Base-by-base conservation (phyloP, 2,329 filamentous ascomycete genomes). In the Dothidotthia symphoricarpi region DNA sequence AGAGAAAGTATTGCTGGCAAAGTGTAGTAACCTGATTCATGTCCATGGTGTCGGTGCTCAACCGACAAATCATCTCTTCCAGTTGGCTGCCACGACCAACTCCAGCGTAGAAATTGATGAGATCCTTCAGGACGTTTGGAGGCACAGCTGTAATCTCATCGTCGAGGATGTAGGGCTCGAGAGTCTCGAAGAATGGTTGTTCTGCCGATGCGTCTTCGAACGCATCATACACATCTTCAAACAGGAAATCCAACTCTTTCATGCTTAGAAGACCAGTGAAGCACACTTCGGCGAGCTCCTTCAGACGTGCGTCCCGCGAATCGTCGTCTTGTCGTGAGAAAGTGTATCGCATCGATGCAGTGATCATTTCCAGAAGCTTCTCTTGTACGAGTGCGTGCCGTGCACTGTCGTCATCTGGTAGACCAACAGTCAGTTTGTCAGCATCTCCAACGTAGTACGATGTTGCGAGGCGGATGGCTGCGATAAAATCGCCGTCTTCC, bases 401-500 rank as follows among this genome's bases (percentile, higher is more conserved):
- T 30, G 86, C 65, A 3, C 64, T 66, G 39, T 88, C 77, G 59
- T 96, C 87, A 61, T 96, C 90, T 0, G 94, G 91, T 8, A 98
- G 72, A 0, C 93, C 93, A 37, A 98, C 87, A 0, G 93, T 97
- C 34, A 97, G 77, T 65, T 93, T 96, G 64, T 96, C 88, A n/a
- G 88, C 81, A 57, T 89, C 83, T 16, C 93, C 93, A 6, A 82
- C 84, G 62, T 95, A 97, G 67, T 97, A 98, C 1, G 85, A 86
- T 1, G 89, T 95, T 8, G 91, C 94, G 41, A 98, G 75, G 49
- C 85, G 80, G 43, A 98, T 95, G 2, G 93, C 90, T 10, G 82
- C 86, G 48, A 98, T 86, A 59, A 95, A 95, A 66, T 97, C 89
- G n/a, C 93, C 93, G 39, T 89, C 81, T 63, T 97, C 90, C 87